phyloP scores from a whole-genome alignment of 2,329 filamentous ascomycete genomes.

The Knufia petricola region DNA sequence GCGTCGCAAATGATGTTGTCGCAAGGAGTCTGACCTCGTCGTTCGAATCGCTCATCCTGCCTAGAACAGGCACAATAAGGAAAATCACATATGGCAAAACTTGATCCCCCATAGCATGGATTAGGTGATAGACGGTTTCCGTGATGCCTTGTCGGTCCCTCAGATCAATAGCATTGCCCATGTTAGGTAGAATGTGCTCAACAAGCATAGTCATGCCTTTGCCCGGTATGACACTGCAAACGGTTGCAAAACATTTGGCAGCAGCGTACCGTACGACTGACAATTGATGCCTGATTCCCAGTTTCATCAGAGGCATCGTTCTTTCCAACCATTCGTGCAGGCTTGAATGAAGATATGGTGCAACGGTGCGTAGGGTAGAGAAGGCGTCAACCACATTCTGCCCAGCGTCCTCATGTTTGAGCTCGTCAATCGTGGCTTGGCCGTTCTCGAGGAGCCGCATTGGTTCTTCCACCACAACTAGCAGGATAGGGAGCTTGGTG shows the following conservation, averaged over 20 bases:
- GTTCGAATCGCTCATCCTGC: constrained; percentile 96
- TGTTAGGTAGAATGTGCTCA: constrained; percentile 81
- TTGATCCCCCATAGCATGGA: constrained; percentile 93
- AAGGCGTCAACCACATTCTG: constrained; percentile 91
- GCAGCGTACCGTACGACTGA: constrained; percentile 94
- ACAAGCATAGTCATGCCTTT: constrained; percentile 94
- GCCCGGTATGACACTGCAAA: constrained; percentile 92
- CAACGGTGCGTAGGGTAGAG: constrained; percentile 81
- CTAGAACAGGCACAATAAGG: constrained; percentile 91
- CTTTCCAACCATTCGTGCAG: constrained; percentile 73
- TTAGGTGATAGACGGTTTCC: constrained; percentile 91
- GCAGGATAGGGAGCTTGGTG: constrained; percentile 73
- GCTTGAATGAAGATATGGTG: constrained; percentile 72
- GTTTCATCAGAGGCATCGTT: constrained; percentile 76
- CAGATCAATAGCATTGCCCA: constrained; percentile 81
- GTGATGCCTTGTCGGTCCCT: constrained; percentile 86
- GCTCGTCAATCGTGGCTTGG: constrained; percentile 49
- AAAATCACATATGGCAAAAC: constrained; percentile 98
- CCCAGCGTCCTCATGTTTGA: constrained; percentile 62
- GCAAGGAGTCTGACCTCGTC: constrained; percentile 89
- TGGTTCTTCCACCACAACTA: constrained; percentile 70
- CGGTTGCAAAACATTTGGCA: constrained; percentile 91
- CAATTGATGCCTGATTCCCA: constrained; percentile 74
- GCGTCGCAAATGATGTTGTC: constrained; percentile 90
- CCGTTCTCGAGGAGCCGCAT: constrained; percentile 63